Evolutionary conservation across 192 early-diverging fungal species (phyloP).

Genomic region (Coemansia interrupta): DNA sequence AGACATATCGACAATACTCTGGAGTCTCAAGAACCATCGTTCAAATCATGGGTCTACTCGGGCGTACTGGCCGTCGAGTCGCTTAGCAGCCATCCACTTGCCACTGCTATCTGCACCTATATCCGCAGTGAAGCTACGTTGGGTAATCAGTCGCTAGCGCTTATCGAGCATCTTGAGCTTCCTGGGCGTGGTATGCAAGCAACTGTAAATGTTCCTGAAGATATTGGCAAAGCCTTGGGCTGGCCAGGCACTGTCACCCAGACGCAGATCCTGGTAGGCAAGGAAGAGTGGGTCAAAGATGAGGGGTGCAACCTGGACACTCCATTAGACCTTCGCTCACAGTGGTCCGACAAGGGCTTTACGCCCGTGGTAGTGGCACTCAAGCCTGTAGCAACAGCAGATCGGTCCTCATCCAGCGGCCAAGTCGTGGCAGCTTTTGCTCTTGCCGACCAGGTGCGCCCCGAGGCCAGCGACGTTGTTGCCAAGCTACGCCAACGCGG

Average conservation of each 20-base stretch:
- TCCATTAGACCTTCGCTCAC: slow-evolving; percentile 33
- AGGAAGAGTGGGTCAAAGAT: slow-evolving; percentile 62
- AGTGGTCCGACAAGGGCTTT: slow-evolving; percentile 62
- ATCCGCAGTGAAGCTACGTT: slow-evolving; percentile 36
- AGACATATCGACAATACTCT: slow-evolving; percentile 13
- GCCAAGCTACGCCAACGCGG: slow-evolving; percentile 67
- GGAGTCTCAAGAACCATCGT: slow-evolving; percentile 40
- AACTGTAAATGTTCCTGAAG: slow-evolving; percentile 22
- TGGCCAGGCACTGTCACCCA: slow-evolving; percentile 18
- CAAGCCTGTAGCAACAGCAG: slow-evolving; percentile 7
- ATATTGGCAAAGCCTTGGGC: slow-evolving; percentile 17
- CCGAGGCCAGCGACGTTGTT: slow-evolving; percentile 73
- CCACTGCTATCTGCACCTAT: slow-evolving; percentile 61
- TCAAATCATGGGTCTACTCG: slow-evolving; percentile 32
- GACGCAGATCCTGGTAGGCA: slow-evolving; percentile 62
- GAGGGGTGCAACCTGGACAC: slow-evolving; percentile 53
- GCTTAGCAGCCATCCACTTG: slow-evolving; percentile 85
- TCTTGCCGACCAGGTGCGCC: slow-evolving; percentile 78
- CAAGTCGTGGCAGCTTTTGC: slow-evolving; percentile 64
- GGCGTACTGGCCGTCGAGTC: slow-evolving; percentile 72
- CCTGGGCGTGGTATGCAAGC: slow-evolving; percentile 47
- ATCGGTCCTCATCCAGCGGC: slow-evolving; percentile 21
- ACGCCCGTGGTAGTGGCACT: slow-evolving; percentile 51
- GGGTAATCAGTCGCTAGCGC: not conserved
- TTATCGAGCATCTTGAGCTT: slow-evolving; percentile 40